Evolutionary conservation across 2,329 filamentous ascomycete species (phyloP).

Genomic region (Cryphonectria japonica): DNA sequence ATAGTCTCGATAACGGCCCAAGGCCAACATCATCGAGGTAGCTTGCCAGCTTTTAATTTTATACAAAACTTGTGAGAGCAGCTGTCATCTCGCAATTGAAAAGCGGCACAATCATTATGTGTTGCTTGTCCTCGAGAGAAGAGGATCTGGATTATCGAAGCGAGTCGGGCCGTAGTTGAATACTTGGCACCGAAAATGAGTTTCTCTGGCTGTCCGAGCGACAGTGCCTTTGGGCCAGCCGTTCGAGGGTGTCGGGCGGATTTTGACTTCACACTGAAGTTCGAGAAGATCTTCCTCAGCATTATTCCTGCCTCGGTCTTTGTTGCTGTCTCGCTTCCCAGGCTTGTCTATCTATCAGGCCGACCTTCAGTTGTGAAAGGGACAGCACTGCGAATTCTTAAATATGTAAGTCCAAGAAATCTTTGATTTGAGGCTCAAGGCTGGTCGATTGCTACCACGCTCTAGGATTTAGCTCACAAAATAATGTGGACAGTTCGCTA

Average conservation of each 20-base stretch:
- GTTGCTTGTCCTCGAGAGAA: background rate
- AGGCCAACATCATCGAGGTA: background rate
- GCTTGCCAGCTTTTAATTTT: background rate
- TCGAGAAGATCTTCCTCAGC: slow-evolving; percentile 52
- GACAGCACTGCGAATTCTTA: slow-evolving; percentile 25
- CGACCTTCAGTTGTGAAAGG: slow-evolving; percentile 38
- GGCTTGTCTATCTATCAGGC: slow-evolving; percentile 40
- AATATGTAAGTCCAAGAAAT: slow-evolving; percentile 36
- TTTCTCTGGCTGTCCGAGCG: slow-evolving; percentile 6
- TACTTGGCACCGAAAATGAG: slow-evolving; percentile 1
- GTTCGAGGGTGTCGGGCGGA: slow-evolving; percentile 40
- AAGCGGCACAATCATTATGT: background rate
- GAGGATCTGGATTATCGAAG: background rate
- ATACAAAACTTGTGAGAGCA: background rate
- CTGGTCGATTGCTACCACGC: background rate
- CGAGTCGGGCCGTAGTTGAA: background rate
- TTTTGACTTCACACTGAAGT: slow-evolving; percentile 56
- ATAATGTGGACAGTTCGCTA: slow-evolving; percentile 15
- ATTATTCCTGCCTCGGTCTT: slow-evolving; percentile 48
- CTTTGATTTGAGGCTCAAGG: slow-evolving; percentile 1
- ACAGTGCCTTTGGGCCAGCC: slow-evolving; percentile 14
- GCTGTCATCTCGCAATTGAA: background rate
- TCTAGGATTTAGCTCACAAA: background rate
- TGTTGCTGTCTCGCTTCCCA: slow-evolving; percentile 39
- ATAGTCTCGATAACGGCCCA: background rate